Evolutionary conservation across 805 yeast species (phyloP).

Genomic region (Barnettozyma pratensis): DNA sequence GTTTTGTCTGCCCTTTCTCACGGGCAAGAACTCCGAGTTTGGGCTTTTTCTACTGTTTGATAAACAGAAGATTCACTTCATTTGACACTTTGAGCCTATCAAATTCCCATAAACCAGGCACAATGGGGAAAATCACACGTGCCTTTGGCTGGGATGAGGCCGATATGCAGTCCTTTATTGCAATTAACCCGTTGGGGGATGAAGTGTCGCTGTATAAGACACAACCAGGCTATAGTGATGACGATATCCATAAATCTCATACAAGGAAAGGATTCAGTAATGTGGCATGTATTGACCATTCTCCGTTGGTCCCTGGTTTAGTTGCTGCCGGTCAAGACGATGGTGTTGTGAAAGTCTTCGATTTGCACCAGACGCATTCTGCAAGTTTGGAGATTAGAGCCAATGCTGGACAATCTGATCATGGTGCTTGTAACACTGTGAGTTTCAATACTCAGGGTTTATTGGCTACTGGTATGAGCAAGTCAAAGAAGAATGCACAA

Average conservation of each 20-base stretch:
- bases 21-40: neutral
- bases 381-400: constrained; percentile 14
- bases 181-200: constrained; percentile 67
- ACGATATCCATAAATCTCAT: constrained; percentile 46
- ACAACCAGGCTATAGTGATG: constrained; percentile 30
- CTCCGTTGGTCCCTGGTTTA: constrained; percentile 48
- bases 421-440: constrained; percentile 70
- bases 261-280: constrained; percentile 61
- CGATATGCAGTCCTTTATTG: constrained; percentile 20
- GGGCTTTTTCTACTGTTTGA: too few relatives aligned
- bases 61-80: too few relatives aligned
- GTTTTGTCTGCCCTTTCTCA: neutral
- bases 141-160: constrained; percentile 25
- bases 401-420: constrained; percentile 35
- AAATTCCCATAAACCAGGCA: too few relatives aligned
- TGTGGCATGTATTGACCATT: constrained; percentile 63
- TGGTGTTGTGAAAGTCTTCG: constrained; percentile 61
- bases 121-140: constrained; percentile 24
- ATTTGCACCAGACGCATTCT: constrained; percentile 38
- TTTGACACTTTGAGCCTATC: too few relatives aligned
- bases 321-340: constrained; percentile 71
- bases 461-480: constrained; percentile 75
- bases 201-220: constrained; percentile 66
- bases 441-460: constrained; percentile 62
- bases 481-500: constrained; percentile 36